Evolutionary conservation across 306 rosid species (phyloP), one percentile per base, ranked within the genome.

Genomic region (Lathyrus tuberosus): DNA sequence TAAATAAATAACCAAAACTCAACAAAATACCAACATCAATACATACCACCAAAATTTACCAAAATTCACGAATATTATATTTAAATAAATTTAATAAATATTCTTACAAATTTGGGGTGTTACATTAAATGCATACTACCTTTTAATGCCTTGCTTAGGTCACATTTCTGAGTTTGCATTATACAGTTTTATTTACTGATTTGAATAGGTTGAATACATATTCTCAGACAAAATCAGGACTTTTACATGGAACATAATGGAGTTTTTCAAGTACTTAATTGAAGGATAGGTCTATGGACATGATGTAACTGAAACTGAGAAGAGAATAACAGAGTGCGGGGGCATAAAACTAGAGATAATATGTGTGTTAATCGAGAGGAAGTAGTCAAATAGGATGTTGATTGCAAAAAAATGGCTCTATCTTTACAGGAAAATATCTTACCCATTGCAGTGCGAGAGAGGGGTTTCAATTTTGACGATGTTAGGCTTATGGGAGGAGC

Each of bases 151-250:
- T 20, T 20, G 22, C 22, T 20, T 20, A 20, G 22, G 22, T 20
- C 22, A 20, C 22, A 63, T 46, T 49, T 42, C 24, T 70, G 72
- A 44, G 76, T 70, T 62, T 62, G 57, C 28, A 11, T 76, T 17
- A 63, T 71, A 20, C 70, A 65, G 33, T 72, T 62, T 38, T 47
- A 30, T 62, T 60, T 70, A 69, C 60, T 75, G 71, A 61, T 71
- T 79, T 72, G 33, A 15, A 77, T 81, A 94, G 99, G 96, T 94
- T 80, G 97, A 94, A 69, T 94, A 94, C 87, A 87, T 94, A 28
- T 94, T 94, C 85, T 88, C 99, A 70, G 97, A 94, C 81, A 94
- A 94, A 88, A 94, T 97, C 81, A 96, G 99, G 72, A 94, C 99
- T 68, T 85, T 94, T 26, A 94, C 96, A 42, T 80, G 96, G 77